Evolutionary conservation across 345 rosid species (phyloP), one percentile per base, ranked within the genome.

Genomic region (Microthlaspi erraticum): DNA sequence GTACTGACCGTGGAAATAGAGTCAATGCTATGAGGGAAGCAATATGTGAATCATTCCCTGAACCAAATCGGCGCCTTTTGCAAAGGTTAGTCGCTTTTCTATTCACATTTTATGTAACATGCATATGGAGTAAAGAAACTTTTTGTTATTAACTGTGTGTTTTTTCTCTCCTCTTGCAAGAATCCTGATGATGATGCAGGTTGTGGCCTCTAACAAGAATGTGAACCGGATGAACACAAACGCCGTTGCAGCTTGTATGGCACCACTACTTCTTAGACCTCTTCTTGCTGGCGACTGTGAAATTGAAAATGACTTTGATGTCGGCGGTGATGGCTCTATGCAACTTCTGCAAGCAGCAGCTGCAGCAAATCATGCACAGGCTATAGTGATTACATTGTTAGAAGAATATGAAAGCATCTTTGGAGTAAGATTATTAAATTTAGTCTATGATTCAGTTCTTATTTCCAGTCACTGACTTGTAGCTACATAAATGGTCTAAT

Each of bases 221-320:
- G 86, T 68, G 73, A 94, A 91, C 80, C 84, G 89, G 76, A 94
- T 94, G 99, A 94, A 97, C 87, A 63, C 88, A 72, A 88, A 97
- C 48, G 99, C 99, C 23, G 99, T 94, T 60, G 98, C 99, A 26
- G 99, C 99, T 76, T 91, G 99, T 84, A 94, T 91, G 99, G 99
- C 98, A 64, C 99, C 99, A 64, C 84, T 94, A 80, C 97, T 91
- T 80, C 97, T 94, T 71, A 93, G 98, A 8, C 99, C 99, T 58
- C 99, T 94, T 80, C 82, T 94, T 50, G 82, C 91, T 39, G 99
- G 99, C 46, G 99, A 94, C 34, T 94, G 98, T 83, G 96, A 94
- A 70, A 87, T 94, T 78, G 99, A 89, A 75, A 84, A 78, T 66
- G 87, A 88, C 77, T 84, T 94, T 79, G 87, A 89, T 84, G 93